Conservation (phyloP, 2,329 filamentous ascomycete species). For the Cladosporium sp. region DNA sequence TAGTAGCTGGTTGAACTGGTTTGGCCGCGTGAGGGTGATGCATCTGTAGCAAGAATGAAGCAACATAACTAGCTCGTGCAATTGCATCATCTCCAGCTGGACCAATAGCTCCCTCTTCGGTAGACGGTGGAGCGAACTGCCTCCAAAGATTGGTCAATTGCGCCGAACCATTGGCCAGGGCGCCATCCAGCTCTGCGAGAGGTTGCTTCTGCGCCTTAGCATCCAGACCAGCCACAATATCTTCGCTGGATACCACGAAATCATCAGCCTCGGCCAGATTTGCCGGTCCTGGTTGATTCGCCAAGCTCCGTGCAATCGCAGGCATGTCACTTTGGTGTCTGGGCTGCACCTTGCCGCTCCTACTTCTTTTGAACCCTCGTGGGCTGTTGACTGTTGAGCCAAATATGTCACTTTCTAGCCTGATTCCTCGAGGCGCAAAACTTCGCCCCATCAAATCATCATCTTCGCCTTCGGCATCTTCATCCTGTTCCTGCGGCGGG, state of each 20-base stretch:
- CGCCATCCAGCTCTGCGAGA: slow-evolving; percentile 27
- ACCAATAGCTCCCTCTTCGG: slow-evolving; percentile 30
- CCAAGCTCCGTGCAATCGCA: slow-evolving; percentile 67
- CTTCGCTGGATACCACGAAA: slow-evolving; percentile 72
- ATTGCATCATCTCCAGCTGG: slow-evolving; percentile 52
- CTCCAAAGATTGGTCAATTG: slow-evolving; percentile 18
- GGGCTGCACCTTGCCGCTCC: slow-evolving; percentile 35
- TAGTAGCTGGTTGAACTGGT: slow-evolving; percentile 17
- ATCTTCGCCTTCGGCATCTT: slow-evolving; percentile 30
- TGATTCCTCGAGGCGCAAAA: slow-evolving; percentile 7
- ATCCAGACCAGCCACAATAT: slow-evolving; percentile 50
- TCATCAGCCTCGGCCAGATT: slow-evolving; percentile 64
- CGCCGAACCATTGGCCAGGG: slow-evolving; percentile 24
- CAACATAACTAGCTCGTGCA: slow-evolving; percentile 75
- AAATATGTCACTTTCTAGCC: slow-evolving; percentile 12
- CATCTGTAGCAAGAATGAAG: slow-evolving; percentile 70
- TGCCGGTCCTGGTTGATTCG: slow-evolving; percentile 52
- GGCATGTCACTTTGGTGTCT: slow-evolving; percentile 61
- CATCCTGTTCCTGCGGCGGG: slow-evolving; percentile 30
- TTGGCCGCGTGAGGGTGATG: slow-evolving; percentile 59
- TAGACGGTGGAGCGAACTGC: slow-evolving; percentile 16
- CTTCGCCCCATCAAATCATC: slow-evolving; percentile 26
- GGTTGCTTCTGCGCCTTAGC: slow-evolving; percentile 30
- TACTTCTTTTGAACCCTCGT: slow-evolving; percentile 36
- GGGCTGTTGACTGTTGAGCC: slow-evolving; percentile 23